A percentile compares a stretch with the other conserved stretches of the same genome.
Conservation (phyloP, 106 monocot species). For the Xerophyta viscosa region DNA sequence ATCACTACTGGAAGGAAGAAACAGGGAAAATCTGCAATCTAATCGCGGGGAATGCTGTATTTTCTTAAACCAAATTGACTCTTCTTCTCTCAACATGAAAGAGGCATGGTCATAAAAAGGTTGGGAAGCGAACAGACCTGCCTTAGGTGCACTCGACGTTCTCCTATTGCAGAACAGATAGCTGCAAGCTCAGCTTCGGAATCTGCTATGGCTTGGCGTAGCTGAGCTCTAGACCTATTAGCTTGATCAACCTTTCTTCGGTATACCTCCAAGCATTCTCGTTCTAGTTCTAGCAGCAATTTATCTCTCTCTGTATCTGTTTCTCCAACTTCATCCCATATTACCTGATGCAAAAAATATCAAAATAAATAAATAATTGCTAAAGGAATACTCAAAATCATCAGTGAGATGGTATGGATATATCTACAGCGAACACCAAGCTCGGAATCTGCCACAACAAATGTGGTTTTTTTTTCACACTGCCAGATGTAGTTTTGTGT, state of each 20-base stretch:
- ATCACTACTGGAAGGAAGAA: too few relatives aligned
- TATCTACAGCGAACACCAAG: too few relatives aligned
- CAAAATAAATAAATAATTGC: too few relatives aligned
- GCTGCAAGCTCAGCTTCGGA: constrained; percentile 67
- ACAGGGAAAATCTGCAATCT: not conserved
- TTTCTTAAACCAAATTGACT: not conserved
- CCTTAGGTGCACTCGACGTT: constrained; percentile 44
- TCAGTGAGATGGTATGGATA: too few relatives aligned
- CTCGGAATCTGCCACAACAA: too few relatives aligned
- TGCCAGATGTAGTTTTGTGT: not conserved
- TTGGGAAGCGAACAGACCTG: constrained; percentile 44
- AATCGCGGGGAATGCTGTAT: too few relatives aligned
- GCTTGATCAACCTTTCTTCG: constrained; percentile 61
- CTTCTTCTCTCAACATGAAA: not conserved
- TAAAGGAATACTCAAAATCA: too few relatives aligned
- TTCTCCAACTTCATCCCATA: constrained; percentile 83
- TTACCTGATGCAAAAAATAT: constrained; percentile 24
- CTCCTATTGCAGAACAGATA: constrained; percentile 65
- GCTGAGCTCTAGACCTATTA: constrained; percentile 48
- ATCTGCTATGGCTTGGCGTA: constrained; percentile 57
- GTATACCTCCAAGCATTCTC: constrained; percentile 72
- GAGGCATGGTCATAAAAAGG: not conserved
- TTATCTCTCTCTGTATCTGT: constrained; percentile 50
- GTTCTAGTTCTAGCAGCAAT: constrained; percentile 63
- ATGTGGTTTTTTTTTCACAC: too few relatives aligned